These are phyloP conservation scores for Sherardia arvensis DNA, from an alignment of 257 asterid species.

Conservation along the genomic window DNA sequence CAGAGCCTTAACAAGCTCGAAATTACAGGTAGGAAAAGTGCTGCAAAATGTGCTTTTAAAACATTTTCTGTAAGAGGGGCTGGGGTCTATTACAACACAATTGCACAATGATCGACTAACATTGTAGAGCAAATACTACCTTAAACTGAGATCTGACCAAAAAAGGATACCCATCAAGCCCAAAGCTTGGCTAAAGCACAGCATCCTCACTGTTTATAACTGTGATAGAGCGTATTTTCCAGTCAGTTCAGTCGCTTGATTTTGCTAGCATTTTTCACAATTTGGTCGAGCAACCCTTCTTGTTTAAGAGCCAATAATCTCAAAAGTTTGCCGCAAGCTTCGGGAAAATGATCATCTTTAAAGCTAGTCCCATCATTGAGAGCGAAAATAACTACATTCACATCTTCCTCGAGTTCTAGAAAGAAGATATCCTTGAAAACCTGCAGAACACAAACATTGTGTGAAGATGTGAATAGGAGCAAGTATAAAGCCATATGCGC, in stretches of 20 bases:
- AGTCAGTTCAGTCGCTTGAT: slow-evolving; percentile 37
- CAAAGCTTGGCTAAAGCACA: background rate
- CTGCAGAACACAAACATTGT: slow-evolving; percentile 25
- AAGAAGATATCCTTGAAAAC: slow-evolving; percentile 51
- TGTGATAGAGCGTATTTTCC: background rate
- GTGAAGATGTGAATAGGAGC: background rate
- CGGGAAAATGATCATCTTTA: slow-evolving; percentile 33
- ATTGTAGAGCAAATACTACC: background rate
- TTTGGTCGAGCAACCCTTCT: slow-evolving; percentile 31
- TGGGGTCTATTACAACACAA: background rate
- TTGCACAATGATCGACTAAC: background rate
- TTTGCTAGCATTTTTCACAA: slow-evolving; percentile 29
- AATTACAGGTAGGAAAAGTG: background rate
- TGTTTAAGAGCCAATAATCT: slow-evolving; percentile 30
- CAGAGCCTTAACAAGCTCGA: background rate
- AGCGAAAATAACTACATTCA: slow-evolving; percentile 75
- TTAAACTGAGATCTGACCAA: background rate
- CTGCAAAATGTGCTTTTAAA: background rate
- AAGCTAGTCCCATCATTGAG: slow-evolving; percentile 34
- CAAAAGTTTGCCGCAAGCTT: slow-evolving; percentile 34
- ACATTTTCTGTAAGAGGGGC: background rate
- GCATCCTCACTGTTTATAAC: background rate
- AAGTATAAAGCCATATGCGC: background rate
- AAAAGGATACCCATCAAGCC: background rate
- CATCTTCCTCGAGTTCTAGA: slow-evolving; percentile 78